Evolutionary conservation across 179 eudicot genomes (phyloP), one percentile per base, ranked within the genome.

Genomic region (Heliamphora pulchella): DNA sequence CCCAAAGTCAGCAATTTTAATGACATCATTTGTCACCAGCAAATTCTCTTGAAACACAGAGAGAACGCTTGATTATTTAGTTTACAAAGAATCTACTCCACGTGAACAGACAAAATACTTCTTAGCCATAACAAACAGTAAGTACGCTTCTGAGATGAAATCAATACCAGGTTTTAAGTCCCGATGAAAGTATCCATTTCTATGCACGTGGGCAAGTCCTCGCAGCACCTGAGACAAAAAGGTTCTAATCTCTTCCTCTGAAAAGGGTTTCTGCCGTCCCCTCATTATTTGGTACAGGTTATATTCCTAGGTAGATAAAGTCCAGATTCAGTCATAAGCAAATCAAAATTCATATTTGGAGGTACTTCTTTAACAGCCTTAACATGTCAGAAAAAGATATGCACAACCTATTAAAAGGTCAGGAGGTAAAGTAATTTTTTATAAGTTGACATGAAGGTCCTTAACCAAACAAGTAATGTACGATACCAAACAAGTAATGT

Each of bases 1-100:
- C 76, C 99, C 99, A 80, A 96, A 91, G 84, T 96, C 99, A 85
- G 97, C 99, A 86, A 96, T 88, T 86, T 96, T 96, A 48, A 93
- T 88, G 61, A 84, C 82, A 70, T 90, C 87, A 59, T 87, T 84
- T 44, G 98, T 92, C 84, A 96, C 99, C 76, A 96, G 88, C 85
- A 96, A 85, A 83, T 96, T 96, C 87, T 96, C 99, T 94, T 79
- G 8, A 79, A 78, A 61, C 31, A 61, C n/a, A 81, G 64, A 79
- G 74, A 55, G 20, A 31, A 79, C 18, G 51, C 7, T 8, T 13
- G 51, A 57, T 74, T 74, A 78, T 64, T 71, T 39, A 63, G 17
- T 39, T 68, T 81, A n/a, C 75, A 46, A 43, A 46, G n/a, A 57
- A 44, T 51, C 67, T 46, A 59, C 22, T 22, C 65, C 57, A 65